Percentiles rank a stretch among this genome's conserved stretches.
These are phyloP conservation scores for Komagataella ulmi DNA, from an alignment of 805 yeast genomes.

Conservation along the genomic window DNA sequence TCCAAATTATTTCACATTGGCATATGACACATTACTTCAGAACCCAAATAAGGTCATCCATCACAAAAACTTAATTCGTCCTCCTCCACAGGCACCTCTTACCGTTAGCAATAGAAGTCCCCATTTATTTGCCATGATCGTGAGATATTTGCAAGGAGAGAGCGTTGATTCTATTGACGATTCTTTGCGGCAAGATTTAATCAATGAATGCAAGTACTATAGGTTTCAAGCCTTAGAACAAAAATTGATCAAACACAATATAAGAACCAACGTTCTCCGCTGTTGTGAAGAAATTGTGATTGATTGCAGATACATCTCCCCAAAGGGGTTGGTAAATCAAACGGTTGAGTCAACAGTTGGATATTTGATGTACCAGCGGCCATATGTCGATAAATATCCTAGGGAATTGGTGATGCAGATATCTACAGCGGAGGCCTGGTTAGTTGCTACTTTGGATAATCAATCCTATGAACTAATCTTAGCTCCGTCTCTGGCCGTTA, in stretches of 20 bases:
- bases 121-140: slow-evolving; percentile 36
- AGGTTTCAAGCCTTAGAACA: slow-evolving; percentile 69
- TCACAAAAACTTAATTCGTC: slow-evolving; percentile 41
- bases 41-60: slow-evolving; percentile 28
- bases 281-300: slow-evolving; percentile 44
- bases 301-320: slow-evolving; percentile 29
- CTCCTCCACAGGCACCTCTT: slow-evolving; percentile 64
- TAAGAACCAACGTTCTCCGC: slow-evolving; percentile 38
- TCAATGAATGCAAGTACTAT: slow-evolving; percentile 67
- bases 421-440: neutral
- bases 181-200: slow-evolving; percentile 39
- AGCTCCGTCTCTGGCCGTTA: neutral
- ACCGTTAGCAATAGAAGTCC: slow-evolving; percentile 39
- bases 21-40: slow-evolving; percentile 35
- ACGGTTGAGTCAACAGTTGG: neutral
- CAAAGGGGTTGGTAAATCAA: slow-evolving; percentile 15
- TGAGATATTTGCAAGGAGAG: slow-evolving; percentile 45
- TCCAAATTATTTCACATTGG: slow-evolving; percentile 66
- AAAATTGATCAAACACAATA: slow-evolving; percentile 36
- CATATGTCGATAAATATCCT: neutral
- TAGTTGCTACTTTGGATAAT: neutral
- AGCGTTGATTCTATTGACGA: slow-evolving; percentile 32
- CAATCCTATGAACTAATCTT: neutral
- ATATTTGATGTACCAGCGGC: neutral
- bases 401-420: neutral